Base-by-base conservation (phyloP, 2,329 filamentous ascomycete genomes). In the Lecanicillium sp. region DNA sequence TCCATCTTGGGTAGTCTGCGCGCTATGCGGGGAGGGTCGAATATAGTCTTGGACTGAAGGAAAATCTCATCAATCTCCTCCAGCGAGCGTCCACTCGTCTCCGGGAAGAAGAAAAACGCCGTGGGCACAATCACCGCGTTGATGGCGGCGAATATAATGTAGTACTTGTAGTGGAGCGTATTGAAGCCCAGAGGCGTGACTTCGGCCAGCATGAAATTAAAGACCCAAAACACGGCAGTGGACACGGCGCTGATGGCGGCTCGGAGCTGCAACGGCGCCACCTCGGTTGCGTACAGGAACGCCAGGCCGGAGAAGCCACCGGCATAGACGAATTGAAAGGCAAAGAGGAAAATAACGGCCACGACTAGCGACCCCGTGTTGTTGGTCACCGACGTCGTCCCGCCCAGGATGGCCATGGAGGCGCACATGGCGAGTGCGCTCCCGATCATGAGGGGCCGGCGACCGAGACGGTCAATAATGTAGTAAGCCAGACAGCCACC, bases 271-370 rank as follows among this genome's bases (percentile, higher is more conserved):
- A 70, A 58, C 1, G 67, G 65, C 44, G 73, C 72, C 32, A 75
- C 64, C 40, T 74, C 68, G 18, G 73, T 71, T 3, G 72, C 65
- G 47, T 71, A 72, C 49, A 75, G 52, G 72, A 77, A 81, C 9
- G 78, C 77, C 29, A 80, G 65, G 3, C 77, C 77, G 1, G 81
- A 56, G 68, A 76, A 80, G 6, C 75, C 77, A 0, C 78, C 77
- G 4, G 78, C 79, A 45, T 82, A 83, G 45, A 76, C 78, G 2
- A 77, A 74, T 52, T 83, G 82, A 59, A 81, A 84, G 3, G 77
- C 68, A 61, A 84, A 84, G 13, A 84, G 60, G 43, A 79, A 79
- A 46, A 53, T 32, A 47, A 2, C 46, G 42, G 4, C 51, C 41
- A 6, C 49, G 41, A 25, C 49, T 43, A 48, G 46, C 43, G 52